Base-by-base conservation (phyloP, 2,329 filamentous ascomycete species). In the Cadophora luteo-olivacea region DNA sequence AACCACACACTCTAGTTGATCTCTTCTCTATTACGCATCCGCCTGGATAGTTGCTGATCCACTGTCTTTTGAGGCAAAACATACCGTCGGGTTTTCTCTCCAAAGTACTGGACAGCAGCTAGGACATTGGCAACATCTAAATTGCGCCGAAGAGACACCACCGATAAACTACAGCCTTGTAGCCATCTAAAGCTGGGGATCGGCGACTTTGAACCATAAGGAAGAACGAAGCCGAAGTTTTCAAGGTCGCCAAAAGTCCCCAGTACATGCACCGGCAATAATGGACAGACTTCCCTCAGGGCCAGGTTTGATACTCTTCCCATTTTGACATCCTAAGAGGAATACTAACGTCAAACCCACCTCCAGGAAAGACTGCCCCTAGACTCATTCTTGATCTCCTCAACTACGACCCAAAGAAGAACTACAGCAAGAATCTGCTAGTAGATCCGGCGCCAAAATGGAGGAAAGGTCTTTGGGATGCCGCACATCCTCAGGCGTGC, bases 391-490 rank as follows among this genome's bases (percentile, higher is more conserved):
- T 80, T 61, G 83, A 85, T 75, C 73, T 84, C 49, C 73, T 80
- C 36, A 77, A 81, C 68, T 83, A 84, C 70, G 80, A 82, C 72
- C 77, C 79, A 29, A 63, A 33, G 48, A 51, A 67, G 29, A 70
- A 66, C 41, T 72, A 72, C 38, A 83, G 82, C 66, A 82, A 82
- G 71, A 77, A 79, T 49, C 78, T 90, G 62, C 84, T 92, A 58
- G 84, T 85, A 52, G 84, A 88, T 69, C 79, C 85, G 29, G 85
- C 88, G 55, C 86, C 85, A 7, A 82, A 83, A n/a, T 85, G 83
- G 66, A 75, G 77, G 67, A 65, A 65, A 41, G 63, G 63, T 22
- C 36, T 65, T 3, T 52, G 51, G 38, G 38, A 48, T 9, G 51
- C 52, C 22, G 77, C 77, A 6, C 69, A 68, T 7, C 65, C 73